These are phyloP conservation scores for Penstemon barbatus DNA, from an alignment of 257 asterid genomes.

Conservation along the genomic window DNA sequence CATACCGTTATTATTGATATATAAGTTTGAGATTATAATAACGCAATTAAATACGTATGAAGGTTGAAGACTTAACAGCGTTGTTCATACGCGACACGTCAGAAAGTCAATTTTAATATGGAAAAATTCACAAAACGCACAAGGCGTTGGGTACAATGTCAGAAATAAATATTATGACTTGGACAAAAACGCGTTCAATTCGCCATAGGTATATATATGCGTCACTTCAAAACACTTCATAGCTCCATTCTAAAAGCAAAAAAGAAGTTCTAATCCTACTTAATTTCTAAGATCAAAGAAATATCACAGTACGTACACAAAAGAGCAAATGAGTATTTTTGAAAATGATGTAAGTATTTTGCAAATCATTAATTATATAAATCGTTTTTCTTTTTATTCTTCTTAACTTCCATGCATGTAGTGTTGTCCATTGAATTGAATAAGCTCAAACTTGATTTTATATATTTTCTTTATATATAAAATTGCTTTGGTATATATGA, in stretches of 20 bases:
- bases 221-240: too few relatives aligned
- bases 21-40: too few relatives aligned
- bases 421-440: neutral
- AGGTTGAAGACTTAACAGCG: neutral
- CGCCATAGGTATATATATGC: too few relatives aligned
- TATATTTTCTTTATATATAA: too few relatives aligned
- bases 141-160: neutral
- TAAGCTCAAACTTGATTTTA: neutral
- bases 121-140: neutral
- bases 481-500: too few relatives aligned
- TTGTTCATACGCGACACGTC: constrained; percentile 17
- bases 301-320: neutral
- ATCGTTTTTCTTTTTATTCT: neutral
- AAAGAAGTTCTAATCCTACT: neutral
- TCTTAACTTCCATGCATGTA: too few relatives aligned
- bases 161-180: neutral
- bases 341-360: constrained; percentile 9
- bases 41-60: too few relatives aligned
- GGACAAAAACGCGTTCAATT: neutral
- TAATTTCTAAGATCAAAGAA: neutral
- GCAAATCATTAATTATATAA: neutral
- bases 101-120: neutral
- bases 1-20: too few relatives aligned
- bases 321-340: neutral
- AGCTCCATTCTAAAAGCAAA: too few relatives aligned